Base-by-base conservation (phyloP, 2,329 filamentous ascomycete species). In the Remersonia thermophila region DNA sequence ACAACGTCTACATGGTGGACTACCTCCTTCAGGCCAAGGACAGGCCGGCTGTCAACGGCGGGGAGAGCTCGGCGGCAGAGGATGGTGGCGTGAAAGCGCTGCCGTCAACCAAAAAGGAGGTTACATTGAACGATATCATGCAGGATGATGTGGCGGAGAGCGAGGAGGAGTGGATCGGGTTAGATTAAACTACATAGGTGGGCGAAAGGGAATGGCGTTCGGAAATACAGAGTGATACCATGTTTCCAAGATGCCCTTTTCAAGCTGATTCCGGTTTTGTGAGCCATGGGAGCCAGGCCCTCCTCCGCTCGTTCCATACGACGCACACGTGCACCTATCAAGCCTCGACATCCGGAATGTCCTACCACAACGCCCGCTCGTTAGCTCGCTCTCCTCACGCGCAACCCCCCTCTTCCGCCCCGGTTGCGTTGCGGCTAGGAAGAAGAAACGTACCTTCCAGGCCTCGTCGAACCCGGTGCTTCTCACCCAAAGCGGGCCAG, bases 1-100 rank as follows among this genome's bases (percentile, higher is more conserved):
- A 87, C 55, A 96, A 95, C 51, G 69, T 81, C 35, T 93, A 93
- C 61, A 81, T 82, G 57, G 77, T 95, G 36, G 84, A 93, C 52
- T 95, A 93, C 53, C 63, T 95, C 23, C 58, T 76, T 7, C 71
- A 75, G 54, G 65, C 65, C 12, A 44, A 36, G 16, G 48, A 47
- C 26, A 52, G 46, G 33, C 47, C 48, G 12, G 54, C 51, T 11
- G 54, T 50, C 32, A 37, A 30, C 13, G 13, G 28, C 13, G 46
- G 39, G 18, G 47, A 50, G 17, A 54, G 43, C 5, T n/a, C n/a
- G n/a, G 30, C 30, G 2, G 30, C 29, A 9, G 45, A 45, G 16
- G 43, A 51, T 34, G 45, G 43, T 4, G 51, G 51, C 15, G 43
- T 50, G 26, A 56, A 58, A 37, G 50, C 54, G 32, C 43, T 60